Evolutionary conservation across 1,284 basidiomycete species (phyloP).

Genomic region (Dichomitus squalens): DNA sequence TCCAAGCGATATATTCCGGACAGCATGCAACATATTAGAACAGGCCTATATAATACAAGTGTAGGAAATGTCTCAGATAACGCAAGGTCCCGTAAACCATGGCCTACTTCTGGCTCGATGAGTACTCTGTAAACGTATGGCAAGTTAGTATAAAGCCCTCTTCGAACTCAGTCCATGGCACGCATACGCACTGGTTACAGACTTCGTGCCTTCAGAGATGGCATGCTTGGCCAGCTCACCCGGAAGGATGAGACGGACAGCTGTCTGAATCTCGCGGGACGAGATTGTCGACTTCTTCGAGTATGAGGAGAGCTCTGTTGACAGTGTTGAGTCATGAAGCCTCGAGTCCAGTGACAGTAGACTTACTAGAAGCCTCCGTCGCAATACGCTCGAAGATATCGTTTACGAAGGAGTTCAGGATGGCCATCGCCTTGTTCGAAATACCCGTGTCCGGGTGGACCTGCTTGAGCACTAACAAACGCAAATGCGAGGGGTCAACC

Average conservation of each 20-base stretch:
- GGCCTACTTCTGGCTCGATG: constrained; percentile 30
- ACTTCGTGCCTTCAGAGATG: constrained; percentile 82
- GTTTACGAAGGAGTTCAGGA: constrained; percentile 72
- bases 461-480: constrained; percentile 61
- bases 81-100: constrained; percentile 5
- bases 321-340: background rate
- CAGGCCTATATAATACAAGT: constrained; percentile 22
- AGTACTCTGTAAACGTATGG: constrained; percentile 28
- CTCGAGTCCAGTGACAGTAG: background rate
- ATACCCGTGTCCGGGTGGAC: constrained; percentile 81
- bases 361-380: constrained; percentile 66
- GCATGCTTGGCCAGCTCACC: constrained; percentile 83
- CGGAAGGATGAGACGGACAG: constrained; percentile 71
- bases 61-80: constrained; percentile 20
- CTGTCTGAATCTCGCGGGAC: constrained; percentile 76
- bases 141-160: background rate
- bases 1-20: constrained; percentile 12
- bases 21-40: constrained; percentile 20
- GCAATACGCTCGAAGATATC: constrained; percentile 78
- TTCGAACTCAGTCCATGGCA: no score
- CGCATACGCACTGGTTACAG: constrained; percentile 35
- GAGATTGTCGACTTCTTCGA: constrained; percentile 79
- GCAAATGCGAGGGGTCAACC: constrained; percentile 20
- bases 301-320: constrained; percentile 69
- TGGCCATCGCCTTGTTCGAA: constrained; percentile 78